Conservation (phyloP, 495 filamentous ascomycete species). For the Geoglossum glabrum region DNA sequence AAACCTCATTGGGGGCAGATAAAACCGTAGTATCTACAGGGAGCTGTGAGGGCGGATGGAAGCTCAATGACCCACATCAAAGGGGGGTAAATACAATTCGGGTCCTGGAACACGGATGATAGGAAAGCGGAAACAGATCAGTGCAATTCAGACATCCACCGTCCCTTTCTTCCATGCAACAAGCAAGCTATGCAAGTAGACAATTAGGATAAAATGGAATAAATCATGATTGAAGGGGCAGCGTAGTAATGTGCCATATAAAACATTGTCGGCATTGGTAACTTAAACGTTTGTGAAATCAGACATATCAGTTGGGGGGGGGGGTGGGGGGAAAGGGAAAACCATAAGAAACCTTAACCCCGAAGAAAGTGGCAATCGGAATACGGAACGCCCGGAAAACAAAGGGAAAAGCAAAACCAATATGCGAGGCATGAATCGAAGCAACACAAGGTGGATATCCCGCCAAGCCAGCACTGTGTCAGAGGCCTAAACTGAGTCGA, state of each 20-base stretch:
- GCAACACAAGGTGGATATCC: neutral
- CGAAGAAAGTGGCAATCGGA: neutral
- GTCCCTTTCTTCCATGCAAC: neutral
- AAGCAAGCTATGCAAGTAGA: neutral
- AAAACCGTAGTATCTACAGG: neutral
- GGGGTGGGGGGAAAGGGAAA: too few species aligned
- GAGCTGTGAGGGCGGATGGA: neutral
- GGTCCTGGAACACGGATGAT: neutral
- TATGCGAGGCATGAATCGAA: neutral
- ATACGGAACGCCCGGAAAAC: neutral
- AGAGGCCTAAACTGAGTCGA: neutral
- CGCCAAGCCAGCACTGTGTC: neutral
- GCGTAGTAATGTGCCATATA: neutral
- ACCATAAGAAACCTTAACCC: neutral
- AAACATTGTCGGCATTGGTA: neutral
- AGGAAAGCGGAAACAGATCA: neutral
- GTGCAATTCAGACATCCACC: conserved; percentile 1
- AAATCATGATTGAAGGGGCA: neutral
- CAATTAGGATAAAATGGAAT: neutral
- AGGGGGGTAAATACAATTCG: neutral
- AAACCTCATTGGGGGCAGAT: neutral
- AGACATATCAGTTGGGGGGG: neutral
- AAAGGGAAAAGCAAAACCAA: neutral
- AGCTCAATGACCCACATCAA: neutral
- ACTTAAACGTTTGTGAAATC: neutral